A percentile compares a stretch with the other conserved stretches of the same genome.
Conservation (phyloP, 2,329 filamentous ascomycete genomes). For the Alternaria ethzedia region DNA sequence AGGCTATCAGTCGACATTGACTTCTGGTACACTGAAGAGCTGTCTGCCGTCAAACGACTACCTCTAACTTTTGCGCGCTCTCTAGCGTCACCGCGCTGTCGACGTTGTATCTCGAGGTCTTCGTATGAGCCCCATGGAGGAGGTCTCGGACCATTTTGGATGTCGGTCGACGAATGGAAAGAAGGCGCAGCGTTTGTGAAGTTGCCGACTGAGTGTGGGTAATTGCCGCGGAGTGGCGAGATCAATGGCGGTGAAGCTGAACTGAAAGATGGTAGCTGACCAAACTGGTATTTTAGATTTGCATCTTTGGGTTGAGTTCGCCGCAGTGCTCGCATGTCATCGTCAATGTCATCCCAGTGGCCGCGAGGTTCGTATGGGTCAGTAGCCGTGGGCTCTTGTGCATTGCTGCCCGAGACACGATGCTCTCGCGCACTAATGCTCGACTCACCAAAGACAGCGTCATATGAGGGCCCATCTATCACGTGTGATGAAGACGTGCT, state of each 20-base stretch:
- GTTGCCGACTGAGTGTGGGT: background rate
- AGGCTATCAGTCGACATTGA: background rate
- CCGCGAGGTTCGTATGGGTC: constrained; percentile 1
- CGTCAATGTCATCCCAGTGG: background rate
- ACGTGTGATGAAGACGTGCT: background rate
- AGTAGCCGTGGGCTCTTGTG: constrained; percentile 1
- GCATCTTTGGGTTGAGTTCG: constrained; percentile 16
- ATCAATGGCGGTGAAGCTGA: background rate
- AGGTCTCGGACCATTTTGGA: constrained; percentile 13
- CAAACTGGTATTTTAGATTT: constrained; percentile 15
- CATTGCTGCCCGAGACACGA: background rate
- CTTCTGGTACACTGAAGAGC: background rate
- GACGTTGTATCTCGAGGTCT: constrained; percentile 12
- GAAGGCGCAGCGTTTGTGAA: background rate
- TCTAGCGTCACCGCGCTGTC: constrained; percentile 6
- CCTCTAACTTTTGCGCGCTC: constrained; percentile 2
- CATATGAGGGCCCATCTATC: background rate
- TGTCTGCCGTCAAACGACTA: background rate
- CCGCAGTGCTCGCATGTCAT: background rate
- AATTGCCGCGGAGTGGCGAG: background rate
- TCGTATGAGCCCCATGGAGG: constrained; percentile 25
- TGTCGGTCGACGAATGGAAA: background rate
- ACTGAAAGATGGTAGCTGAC: constrained; percentile 3
- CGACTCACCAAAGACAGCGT: background rate
- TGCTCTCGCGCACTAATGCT: background rate